Evolutionary conservation across 2,329 filamentous ascomycete species (phyloP).

Genomic region (Fusarium sp.): DNA sequence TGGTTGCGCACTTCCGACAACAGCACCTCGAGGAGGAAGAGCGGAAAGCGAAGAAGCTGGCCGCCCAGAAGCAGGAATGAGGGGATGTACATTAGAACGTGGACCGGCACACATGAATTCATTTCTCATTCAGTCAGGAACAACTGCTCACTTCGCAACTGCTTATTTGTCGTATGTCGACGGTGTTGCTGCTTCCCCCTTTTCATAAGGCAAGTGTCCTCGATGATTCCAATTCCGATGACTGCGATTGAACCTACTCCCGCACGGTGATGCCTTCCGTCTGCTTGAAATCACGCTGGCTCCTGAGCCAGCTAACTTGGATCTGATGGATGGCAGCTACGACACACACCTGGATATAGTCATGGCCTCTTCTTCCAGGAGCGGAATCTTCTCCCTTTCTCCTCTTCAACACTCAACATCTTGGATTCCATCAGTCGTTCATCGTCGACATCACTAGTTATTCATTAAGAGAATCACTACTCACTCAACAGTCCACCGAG

Average conservation of each 20-base stretch:
- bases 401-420: background rate
- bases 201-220: background rate
- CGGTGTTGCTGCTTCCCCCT: background rate
- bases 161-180: background rate
- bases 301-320: background rate
- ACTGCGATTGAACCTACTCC: background rate
- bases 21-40: conserved; percentile 67
- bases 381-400: background rate
- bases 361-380: background rate
- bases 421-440: conserved; percentile 20
- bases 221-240: background rate
- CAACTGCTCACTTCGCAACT: background rate
- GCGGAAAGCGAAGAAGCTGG: conserved; percentile 64
- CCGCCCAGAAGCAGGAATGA: conserved; percentile 53
- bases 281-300: background rate
- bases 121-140: conserved; percentile 32
- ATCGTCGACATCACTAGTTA: conserved; percentile 6
- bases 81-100: conserved; percentile 44
- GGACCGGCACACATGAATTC: conserved; percentile 42
- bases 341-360: background rate
- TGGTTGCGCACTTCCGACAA: conserved; percentile 69
- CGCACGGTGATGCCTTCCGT: background rate
- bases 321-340: background rate
- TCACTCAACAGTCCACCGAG: background rate
- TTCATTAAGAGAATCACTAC: conserved; percentile 17